Evolutionary conservation across 495 filamentous ascomycete genomes (phyloP).

Genomic region (Chlorociboria aeruginascens): DNA sequence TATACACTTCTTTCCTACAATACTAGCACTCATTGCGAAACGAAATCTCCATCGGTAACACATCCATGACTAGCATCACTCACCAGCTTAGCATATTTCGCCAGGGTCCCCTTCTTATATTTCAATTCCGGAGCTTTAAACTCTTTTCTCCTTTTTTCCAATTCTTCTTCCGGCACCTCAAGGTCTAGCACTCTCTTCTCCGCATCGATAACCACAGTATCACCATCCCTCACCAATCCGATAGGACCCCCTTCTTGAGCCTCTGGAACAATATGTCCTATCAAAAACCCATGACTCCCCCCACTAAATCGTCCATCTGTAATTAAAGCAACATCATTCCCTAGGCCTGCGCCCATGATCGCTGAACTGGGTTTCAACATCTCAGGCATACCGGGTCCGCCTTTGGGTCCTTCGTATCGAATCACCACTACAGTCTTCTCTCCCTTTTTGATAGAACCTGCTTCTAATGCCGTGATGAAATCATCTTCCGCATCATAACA

Average conservation of each 20-base stretch:
- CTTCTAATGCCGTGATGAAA: constrained; percentile 67
- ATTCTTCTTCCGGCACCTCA: constrained; percentile 46
- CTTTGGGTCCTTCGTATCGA: constrained; percentile 83
- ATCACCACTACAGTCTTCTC: constrained; percentile 98
- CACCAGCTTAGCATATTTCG: constrained; percentile 62
- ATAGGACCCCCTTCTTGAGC: constrained; percentile 60
- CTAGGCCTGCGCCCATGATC: constrained; percentile 79
- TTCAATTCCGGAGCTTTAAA: constrained; percentile 55
- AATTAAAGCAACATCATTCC: constrained; percentile 69
- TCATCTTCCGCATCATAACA: constrained; percentile 79
- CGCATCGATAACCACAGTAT: constrained; percentile 60
- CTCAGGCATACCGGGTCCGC: constrained; percentile 76
- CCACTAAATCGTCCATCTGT: constrained; percentile 72
- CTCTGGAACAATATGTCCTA: constrained; percentile 64
- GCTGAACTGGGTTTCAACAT: constrained; percentile 76
- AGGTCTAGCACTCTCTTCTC: constrained; percentile 51
- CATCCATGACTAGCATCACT: constrained; percentile 70
- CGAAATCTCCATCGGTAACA: constrained; percentile 50
- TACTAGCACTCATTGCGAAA: not conserved
- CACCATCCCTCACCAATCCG: constrained; percentile 55
- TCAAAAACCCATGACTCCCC: constrained; percentile 68
- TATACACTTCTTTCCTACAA: too few relatives aligned
- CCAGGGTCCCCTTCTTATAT: constrained; percentile 61
- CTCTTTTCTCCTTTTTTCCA: constrained; percentile 49
- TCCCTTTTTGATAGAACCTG: constrained; percentile 80